Evolutionary conservation across 805 yeast genomes (phyloP).

Genomic region (Komagataella pastoris): DNA sequence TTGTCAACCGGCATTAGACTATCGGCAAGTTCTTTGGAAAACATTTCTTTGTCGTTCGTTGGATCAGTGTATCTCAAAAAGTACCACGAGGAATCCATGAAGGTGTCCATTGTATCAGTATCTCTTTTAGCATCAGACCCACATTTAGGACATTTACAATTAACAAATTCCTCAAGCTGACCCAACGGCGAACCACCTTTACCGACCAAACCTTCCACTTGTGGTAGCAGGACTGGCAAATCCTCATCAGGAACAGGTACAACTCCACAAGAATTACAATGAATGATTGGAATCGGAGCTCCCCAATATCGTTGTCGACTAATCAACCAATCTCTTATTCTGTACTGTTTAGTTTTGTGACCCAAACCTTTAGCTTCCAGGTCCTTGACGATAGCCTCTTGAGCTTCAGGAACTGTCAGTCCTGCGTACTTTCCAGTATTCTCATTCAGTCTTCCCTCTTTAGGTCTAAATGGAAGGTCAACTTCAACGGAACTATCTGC

Average conservation of each 20-base stretch:
- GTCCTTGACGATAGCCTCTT: slow-evolving; percentile 24
- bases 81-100: slow-evolving; percentile 97
- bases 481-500: slow-evolving; percentile 6
- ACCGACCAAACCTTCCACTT: slow-evolving; percentile 28
- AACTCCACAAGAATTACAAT: slow-evolving; percentile 75
- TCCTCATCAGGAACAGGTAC: slow-evolving; percentile 87
- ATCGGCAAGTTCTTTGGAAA: slow-evolving; percentile 34
- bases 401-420: slow-evolving; percentile 35
- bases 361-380: slow-evolving; percentile 33
- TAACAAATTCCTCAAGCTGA: slow-evolving; percentile 50
- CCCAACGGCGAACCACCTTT: slow-evolving; percentile 60
- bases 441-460: slow-evolving; percentile 33
- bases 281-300: slow-evolving; percentile 91
- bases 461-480: slow-evolving; percentile 20
- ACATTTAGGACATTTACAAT: slow-evolving; percentile 75
- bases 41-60: slow-evolving; percentile 40
- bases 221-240: slow-evolving; percentile 74
- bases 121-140: slow-evolving; percentile 65
- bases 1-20: slow-evolving; percentile 70
- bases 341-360: slow-evolving; percentile 32
- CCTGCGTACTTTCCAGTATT: slow-evolving; percentile 41
- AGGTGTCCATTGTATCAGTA: slow-evolving; percentile 97
- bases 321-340: slow-evolving; percentile 86
- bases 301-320: slow-evolving; percentile 98
- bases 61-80: slow-evolving; percentile 76